Evolutionary conservation across 805 yeast genomes (phyloP), one percentile per base, ranked within the genome.

Genomic region (Zygosaccharomyces bailii): DNA sequence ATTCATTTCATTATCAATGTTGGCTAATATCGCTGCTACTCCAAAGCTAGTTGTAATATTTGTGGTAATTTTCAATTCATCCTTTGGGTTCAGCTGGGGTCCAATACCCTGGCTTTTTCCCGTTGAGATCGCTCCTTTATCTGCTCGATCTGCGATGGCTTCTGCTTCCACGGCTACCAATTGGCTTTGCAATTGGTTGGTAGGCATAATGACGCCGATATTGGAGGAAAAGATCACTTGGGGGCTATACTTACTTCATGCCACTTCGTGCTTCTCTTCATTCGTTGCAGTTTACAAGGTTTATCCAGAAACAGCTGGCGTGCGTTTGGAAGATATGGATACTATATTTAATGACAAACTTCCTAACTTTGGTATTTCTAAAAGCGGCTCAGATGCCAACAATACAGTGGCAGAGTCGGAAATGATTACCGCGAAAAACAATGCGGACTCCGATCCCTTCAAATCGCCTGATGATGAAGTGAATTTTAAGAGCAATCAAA

Each of bases 61-160:
- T 56, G 96, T 89, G 13, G 75, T 89, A 43, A 66, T 86, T 11
- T 86, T 82, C 69, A 89, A 87, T 58, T 86, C 95, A 1, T 80
- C 81, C 3, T 89, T 89, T 67, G 96, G 96, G 13, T 80, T 79
- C 57, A 82, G 91, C 43, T 90, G 96, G 95, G 97, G 96, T 7
- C 96, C 96, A 3, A 81, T 89, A 43, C 95, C 95, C 9, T 88
- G 96, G 96, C 66, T 84, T 33, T 80, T 84, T 63, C 87, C 90
- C 54, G 83, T 86, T 49, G 96, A 87, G 66, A 87, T 90, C 39
- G 75, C 89, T 43, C 96, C 96, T 0, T 76, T 86, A 50, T 73
- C 82, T 14, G 87, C 88, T 8, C 76, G 97, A 43, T 87, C 96
- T 3, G 85, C 88, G 55, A 96, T 96, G 46, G 95, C 96, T 0